Evolutionary conservation across 2,329 filamentous ascomycete genomes (phyloP).

Genomic region (Ophiostoma sp.): DNA sequence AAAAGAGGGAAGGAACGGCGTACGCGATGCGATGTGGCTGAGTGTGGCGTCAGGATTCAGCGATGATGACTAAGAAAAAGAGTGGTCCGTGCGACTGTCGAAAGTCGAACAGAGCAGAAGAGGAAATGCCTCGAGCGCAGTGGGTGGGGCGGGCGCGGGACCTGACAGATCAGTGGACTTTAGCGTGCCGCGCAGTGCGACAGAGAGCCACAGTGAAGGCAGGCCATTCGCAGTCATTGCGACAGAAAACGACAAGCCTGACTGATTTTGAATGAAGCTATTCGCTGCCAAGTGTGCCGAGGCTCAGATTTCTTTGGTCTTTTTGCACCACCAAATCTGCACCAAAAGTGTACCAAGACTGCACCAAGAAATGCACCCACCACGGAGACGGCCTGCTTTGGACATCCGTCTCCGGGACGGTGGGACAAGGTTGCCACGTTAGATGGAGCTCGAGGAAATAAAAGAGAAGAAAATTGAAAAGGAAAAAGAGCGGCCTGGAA

Average conservation of each 20-base stretch:
- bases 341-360: too few species aligned
- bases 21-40: constrained; percentile 12
- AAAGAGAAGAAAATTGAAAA: background rate
- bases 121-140: background rate
- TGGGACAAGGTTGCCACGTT: constrained; percentile 2
- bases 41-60: background rate
- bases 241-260: background rate
- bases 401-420: constrained; percentile 14
- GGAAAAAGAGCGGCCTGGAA: background rate
- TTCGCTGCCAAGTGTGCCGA: constrained; percentile 13
- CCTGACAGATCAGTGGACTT: background rate
- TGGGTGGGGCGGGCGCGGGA: background rate
- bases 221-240: background rate
- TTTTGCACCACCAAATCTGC: background rate
- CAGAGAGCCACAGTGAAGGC: too few species aligned
- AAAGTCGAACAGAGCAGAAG: too few species aligned
- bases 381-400: constrained; percentile 9
- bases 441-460: background rate
- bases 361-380: background rate
- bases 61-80: background rate
- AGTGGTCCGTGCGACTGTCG: background rate
- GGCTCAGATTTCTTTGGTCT: background rate
- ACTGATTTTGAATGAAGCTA: background rate
- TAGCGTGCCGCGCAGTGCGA: background rate
- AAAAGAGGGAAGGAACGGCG: background rate